These are phyloP conservation scores for Metarhizium sp. DNA, from an alignment of 2,329 filamentous ascomycete genomes.

Conservation along the genomic window DNA sequence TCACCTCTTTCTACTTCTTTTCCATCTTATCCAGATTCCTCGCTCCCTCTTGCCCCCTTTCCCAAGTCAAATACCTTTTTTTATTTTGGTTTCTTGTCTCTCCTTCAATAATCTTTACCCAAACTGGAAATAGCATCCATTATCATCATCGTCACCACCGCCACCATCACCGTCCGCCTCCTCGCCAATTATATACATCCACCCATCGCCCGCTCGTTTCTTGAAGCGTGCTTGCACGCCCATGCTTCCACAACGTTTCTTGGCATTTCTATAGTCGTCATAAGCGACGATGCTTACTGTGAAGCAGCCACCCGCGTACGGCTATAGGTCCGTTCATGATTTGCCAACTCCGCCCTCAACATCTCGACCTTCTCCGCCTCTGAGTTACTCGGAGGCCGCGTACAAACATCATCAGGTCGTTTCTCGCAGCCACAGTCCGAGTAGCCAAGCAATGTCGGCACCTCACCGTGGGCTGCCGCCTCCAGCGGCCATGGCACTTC, in stretches of 20 bases:
- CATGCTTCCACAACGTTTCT: conserved; percentile 19
- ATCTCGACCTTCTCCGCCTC: conserved; percentile 45
- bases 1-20: conserved; percentile 11
- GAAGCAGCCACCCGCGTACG: conserved; percentile 50
- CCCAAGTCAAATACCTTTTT: conserved; percentile 1
- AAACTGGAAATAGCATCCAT: not conserved
- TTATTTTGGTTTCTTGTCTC: conserved; percentile 7
- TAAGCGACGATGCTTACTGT: conserved; percentile 49
- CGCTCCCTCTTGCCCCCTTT: not conserved
- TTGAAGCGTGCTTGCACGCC: conserved; percentile 8
- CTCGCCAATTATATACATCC: not conserved
- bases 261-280: conserved; percentile 11
- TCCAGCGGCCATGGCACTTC: conserved; percentile 55
- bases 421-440: conserved; percentile 36
- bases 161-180: conserved; percentile 2
- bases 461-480: conserved; percentile 62
- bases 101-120: conserved; percentile 3
- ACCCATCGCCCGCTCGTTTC: not conserved
- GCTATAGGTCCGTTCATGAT: conserved; percentile 53
- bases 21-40: not conserved
- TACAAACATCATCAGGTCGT: conserved; percentile 30
- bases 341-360: conserved; percentile 48
- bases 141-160: not conserved
- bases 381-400: conserved; percentile 37
- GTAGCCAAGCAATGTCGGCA: conserved; percentile 54